Conservation (phyloP, 2,329 filamentous ascomycete genomes). For the Emericellopsis atlantica region DNA sequence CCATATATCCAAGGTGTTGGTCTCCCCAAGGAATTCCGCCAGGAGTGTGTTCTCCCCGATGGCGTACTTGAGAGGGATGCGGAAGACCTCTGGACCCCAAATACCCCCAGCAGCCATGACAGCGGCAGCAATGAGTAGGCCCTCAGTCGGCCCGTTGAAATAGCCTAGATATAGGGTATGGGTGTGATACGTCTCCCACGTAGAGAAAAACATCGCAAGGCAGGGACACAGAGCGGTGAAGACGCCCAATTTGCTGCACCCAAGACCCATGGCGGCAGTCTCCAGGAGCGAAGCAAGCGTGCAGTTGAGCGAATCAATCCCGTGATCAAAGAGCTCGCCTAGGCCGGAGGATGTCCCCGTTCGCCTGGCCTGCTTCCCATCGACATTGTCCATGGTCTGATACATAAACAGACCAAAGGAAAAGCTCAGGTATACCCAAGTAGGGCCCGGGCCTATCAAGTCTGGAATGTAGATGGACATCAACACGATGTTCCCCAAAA, state of each 20-base stretch:
- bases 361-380: slow-evolving; percentile 91
- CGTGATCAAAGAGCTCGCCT: slow-evolving; percentile 96
- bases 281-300: slow-evolving; percentile 84
- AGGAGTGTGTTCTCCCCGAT: slow-evolving; percentile 43
- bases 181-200: slow-evolving; percentile 98
- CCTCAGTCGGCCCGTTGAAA: slow-evolving; percentile 95
- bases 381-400: slow-evolving; percentile 97
- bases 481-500: slow-evolving; percentile 66
- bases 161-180: slow-evolving; percentile 93
- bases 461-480: slow-evolving; percentile 78
- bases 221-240: slow-evolving; percentile 88
- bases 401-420: slow-evolving; percentile 96
- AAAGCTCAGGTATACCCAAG: slow-evolving; percentile 94
- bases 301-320: slow-evolving; percentile 96
- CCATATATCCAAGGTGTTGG: slow-evolving; percentile 82
- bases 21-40: slow-evolving; percentile 49
- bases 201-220: slow-evolving; percentile 98
- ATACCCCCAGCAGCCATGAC: slow-evolving; percentile 82
- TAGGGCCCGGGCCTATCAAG: slow-evolving; percentile 76
- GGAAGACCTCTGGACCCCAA: slow-evolving; percentile 83
- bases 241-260: slow-evolving; percentile 70
- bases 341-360: slow-evolving; percentile 91
- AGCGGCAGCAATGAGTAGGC: slow-evolving; percentile 72
- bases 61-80: slow-evolving; percentile 56
- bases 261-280: slow-evolving; percentile 85